Evolutionary conservation across 345 rosid species (phyloP).

Genomic region (Sapria himalayana): DNA sequence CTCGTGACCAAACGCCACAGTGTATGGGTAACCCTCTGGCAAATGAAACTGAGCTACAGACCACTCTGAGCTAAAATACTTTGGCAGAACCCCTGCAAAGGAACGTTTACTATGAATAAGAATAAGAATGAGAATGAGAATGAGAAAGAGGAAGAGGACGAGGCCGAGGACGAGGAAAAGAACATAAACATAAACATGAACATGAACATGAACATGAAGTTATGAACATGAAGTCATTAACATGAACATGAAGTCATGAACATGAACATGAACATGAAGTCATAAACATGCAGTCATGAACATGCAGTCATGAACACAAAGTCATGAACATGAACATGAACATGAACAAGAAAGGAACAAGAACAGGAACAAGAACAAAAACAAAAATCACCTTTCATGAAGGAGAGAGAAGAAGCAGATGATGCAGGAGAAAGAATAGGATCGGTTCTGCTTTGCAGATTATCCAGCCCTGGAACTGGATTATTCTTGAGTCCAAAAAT

Average conservation of each 20-base stretch:
- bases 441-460: conserved; percentile 17
- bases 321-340: not conserved
- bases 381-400: conserved; percentile 42
- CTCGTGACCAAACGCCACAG: conserved; percentile 82
- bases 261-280: not conserved
- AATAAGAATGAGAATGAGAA: too few species aligned
- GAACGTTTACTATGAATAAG: too few species aligned
- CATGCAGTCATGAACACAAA: too few species aligned
- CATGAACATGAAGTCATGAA: not conserved
- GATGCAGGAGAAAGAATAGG: conserved; percentile 12
- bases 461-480: conserved; percentile 32
- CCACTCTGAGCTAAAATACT: conserved; percentile 96
- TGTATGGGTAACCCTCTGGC: conserved; percentile 62
- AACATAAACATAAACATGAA: not conserved
- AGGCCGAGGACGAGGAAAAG: too few species aligned
- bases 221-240: not conserved
- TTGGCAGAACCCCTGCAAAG: conserved; percentile 67
- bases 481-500: conserved; percentile 74
- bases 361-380: not conserved
- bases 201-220: not conserved
- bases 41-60: conserved; percentile 84
- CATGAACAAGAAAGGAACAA: not conserved
- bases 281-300: too few species aligned
- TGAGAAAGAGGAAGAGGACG: too few species aligned
- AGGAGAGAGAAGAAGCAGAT: conserved; percentile 43